These are phyloP conservation scores for Apophysomyces trapeziformis DNA, from an alignment of 371 early-diverging fungal species.

Conservation along the genomic window DNA sequence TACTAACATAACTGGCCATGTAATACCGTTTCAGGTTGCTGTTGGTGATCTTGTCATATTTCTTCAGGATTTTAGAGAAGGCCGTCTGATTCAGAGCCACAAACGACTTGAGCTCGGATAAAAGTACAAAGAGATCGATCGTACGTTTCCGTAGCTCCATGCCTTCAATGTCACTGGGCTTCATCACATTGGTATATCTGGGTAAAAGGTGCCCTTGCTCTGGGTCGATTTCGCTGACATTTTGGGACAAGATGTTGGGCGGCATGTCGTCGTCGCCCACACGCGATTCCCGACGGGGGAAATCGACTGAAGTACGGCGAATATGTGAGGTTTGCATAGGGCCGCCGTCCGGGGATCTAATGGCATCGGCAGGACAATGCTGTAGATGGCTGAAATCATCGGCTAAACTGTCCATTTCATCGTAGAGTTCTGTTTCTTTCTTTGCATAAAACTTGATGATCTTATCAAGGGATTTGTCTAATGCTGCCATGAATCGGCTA, in stretches of 20 bases:
- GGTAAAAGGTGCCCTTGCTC: slow-evolving; percentile 15
- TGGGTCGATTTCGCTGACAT: slow-evolving; percentile 36
- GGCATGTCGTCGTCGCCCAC: slow-evolving; percentile 47
- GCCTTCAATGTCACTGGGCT: slow-evolving; percentile 38
- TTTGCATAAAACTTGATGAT: slow-evolving; percentile 81
- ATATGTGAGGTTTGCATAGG: slow-evolving; percentile 11
- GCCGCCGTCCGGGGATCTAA: not conserved
- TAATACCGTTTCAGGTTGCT: slow-evolving; percentile 62
- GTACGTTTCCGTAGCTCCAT: slow-evolving; percentile 51
- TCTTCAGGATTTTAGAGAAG: slow-evolving; percentile 95
- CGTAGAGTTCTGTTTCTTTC: slow-evolving; percentile 81
- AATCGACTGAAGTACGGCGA: slow-evolving; percentile 28
- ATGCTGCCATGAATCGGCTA: slow-evolving; percentile 64
- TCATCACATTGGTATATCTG: slow-evolving; percentile 21
- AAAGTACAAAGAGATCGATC: slow-evolving; percentile 74
- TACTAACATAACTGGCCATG: slow-evolving; percentile 49
- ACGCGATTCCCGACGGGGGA: slow-evolving; percentile 44
- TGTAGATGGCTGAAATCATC: slow-evolving; percentile 40
- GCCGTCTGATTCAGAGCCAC: slow-evolving; percentile 93
- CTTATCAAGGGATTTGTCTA: slow-evolving; percentile 82
- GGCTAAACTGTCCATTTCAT: slow-evolving; percentile 59
- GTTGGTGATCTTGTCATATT: slow-evolving; percentile 92
- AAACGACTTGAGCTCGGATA: slow-evolving; percentile 89
- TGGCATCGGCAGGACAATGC: slow-evolving; percentile 6
- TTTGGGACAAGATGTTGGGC: slow-evolving; percentile 47